These are phyloP conservation scores for Emmonsiellopsis sp. DNA, from an alignment of 2,329 filamentous ascomycete species.

Conservation along the genomic window DNA sequence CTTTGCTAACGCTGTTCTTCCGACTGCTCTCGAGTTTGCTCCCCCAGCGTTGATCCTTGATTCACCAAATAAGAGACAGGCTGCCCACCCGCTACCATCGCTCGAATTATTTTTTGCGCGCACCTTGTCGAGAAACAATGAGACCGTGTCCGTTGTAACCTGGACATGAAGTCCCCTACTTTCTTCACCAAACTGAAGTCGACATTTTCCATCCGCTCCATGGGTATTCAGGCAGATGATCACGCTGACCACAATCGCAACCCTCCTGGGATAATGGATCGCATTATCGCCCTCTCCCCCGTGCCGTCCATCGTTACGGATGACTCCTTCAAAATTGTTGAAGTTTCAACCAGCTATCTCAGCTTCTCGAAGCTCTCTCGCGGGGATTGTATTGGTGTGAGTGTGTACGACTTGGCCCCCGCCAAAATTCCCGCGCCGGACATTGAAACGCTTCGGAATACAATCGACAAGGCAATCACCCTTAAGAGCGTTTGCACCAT, in stretches of 20 bases:
- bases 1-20: too few relatives aligned
- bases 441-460: constrained; percentile 27
- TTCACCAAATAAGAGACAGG: too few relatives aligned
- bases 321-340: constrained; percentile 25
- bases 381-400: constrained; percentile 27
- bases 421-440: constrained; percentile 26
- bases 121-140: not conserved
- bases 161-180: not conserved
- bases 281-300: constrained; percentile 22
- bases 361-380: constrained; percentile 23
- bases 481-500: constrained; percentile 27
- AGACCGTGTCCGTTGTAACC: not conserved
- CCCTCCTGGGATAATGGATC: constrained; percentile 9
- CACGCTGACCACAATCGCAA: not conserved
- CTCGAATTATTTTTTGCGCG: not conserved
- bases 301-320: constrained; percentile 33
- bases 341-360: constrained; percentile 38
- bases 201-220: not conserved
- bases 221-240: not conserved
- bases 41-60: too few relatives aligned
- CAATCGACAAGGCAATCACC: constrained; percentile 29
- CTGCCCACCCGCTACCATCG: not conserved
- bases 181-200: not conserved
- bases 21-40: not conserved
- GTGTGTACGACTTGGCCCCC: constrained; percentile 33